Base-by-base conservation (phyloP, 441 rosid species). In the Metrosideros polymorpha region DNA sequence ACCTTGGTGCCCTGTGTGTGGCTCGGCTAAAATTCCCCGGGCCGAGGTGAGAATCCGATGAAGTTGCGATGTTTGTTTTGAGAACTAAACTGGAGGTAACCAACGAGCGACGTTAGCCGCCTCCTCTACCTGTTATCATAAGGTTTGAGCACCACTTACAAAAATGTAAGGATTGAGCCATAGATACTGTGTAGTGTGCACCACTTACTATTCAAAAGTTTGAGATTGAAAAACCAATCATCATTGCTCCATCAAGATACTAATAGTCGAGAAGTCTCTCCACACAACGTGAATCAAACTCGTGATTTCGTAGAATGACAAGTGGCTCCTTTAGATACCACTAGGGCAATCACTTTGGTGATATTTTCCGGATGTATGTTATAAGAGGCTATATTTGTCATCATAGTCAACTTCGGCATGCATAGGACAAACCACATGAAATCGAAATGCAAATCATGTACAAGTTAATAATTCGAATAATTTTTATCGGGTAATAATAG, bases 1-100 rank as follows among this genome's bases (percentile, higher is more conserved):
- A 89, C 71, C 86, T 88, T 66, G 90, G 89, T 86, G 29, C 25
- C 91, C 84, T 54, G 86, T 77, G 61, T 51, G 1, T 7, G 82
- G 79, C 42, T 84, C 47, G 85, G 91, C 82, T 85, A 9, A 17
- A 79, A 42, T 6, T 2, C 19, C 49, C 75, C 43, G 53, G 82
- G 86, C 76, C n/a, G 57, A 19, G 49, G 32, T 0, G 47, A 39
- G 79, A 39, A 39, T 71, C 47, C 47, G 47, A 35, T 35, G 79
- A 39, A 22, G 47, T 39, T 71, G 79, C 47, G 25, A 22, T 12
- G 15, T 12, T 71, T 35, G 79, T 10, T 10, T 63, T 32, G 76
- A 63, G 19, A 19, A 63, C 43, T 30, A 7, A 7, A 17, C 75
- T 17, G 0, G 47, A 22, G 47, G 47, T n/a, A 22, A 71, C 39